Conservation (phyloP, 75 land plant species). For the Azolla pinnata region DNA sequence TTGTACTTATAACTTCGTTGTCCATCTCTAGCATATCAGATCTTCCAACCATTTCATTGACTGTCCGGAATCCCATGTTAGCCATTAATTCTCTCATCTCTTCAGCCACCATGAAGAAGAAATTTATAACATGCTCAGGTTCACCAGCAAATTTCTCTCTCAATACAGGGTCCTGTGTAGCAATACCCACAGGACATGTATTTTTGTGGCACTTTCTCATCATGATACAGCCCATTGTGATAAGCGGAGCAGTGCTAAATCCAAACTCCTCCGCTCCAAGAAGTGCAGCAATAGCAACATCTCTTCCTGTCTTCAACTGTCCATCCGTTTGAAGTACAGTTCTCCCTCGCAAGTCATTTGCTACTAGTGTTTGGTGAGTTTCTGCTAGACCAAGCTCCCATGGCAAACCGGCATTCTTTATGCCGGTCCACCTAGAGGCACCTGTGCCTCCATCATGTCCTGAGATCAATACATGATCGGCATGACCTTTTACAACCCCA, state of each 20-base stretch:
- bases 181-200: slow-evolving; percentile 98
- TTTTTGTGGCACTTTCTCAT: slow-evolving; percentile 98
- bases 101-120: slow-evolving; percentile 96
- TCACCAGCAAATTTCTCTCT: slow-evolving; percentile 96
- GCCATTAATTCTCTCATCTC: slow-evolving; percentile 91
- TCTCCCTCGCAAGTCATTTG: slow-evolving; percentile 92
- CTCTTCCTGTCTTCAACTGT: slow-evolving; percentile 89
- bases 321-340: slow-evolving; percentile 94
- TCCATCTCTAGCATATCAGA: slow-evolving; percentile 92
- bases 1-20: slow-evolving; percentile 41
- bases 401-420: slow-evolving; percentile 94
- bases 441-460: slow-evolving; percentile 99
- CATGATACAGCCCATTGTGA: slow-evolving; percentile 96
- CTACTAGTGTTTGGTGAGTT: slow-evolving; percentile 93
- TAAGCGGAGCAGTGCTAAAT: slow-evolving; percentile 92
- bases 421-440: slow-evolving; percentile 98
- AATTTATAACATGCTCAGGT: slow-evolving; percentile 96
- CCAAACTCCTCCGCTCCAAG: slow-evolving; percentile 99
- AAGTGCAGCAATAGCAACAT: slow-evolving; percentile 85
- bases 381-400: slow-evolving; percentile 99
- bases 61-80: slow-evolving; percentile 60
- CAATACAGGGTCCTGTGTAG: slow-evolving; percentile 96
- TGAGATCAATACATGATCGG: slow-evolving; percentile 93
- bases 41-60: slow-evolving; percentile 89
- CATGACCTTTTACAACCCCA: slow-evolving; percentile 99